Base-by-base conservation (phyloP, 345 rosid species). In the Cardamine occulta region DNA sequence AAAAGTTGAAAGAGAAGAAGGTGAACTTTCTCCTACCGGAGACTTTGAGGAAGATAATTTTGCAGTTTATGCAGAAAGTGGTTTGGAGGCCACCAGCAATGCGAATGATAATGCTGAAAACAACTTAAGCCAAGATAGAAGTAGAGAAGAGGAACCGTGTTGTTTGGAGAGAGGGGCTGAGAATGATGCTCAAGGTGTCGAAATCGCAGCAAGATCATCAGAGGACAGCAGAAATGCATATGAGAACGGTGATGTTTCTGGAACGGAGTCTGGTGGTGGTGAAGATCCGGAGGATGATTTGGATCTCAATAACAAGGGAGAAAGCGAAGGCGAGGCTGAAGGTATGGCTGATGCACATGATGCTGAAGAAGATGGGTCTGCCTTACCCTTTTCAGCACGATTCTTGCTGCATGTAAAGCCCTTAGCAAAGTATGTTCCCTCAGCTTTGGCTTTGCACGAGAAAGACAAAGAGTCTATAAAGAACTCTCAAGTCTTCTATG, bases 1-100 rank as follows among this genome's bases (percentile, higher is more conserved):
- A 32, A 89, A 87, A 86, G 83, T 83, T 78, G 96, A 90, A 77
- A 93, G 94, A 80, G 98, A 93, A 81, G 98, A 93, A 82, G 98
- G 98, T 40, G 98, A 93, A 74, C 80, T 93, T 72, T 93, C 98
- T 65, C 96, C 98, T 37, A 87, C 80, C 78, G 96, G 91, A 57
- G 98, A 90, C 76, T 90, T 87, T 65, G 94, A 88, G 82, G 97
- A 91, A 79, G 93, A 88, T 74, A 90, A 87, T 71, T 93, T 90
- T 75, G 93, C 84, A 24, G 88, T 74, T 75, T 86, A 86, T 84
- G 88, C 81, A 67, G 88, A 88, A 59, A 74, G 74, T 70, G 81
- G 82, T 75, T 51, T 82, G 66, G 90, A 86, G 67, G 80, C 82
- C 68, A 59, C 35, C 8, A 84, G 75, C 69, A 86, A 79, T 74